A percentile compares a stretch with the other conserved stretches of the same genome.
phyloP scores from a whole-genome alignment of 2,329 filamentous ascomycete genomes.

The Paecilomyces dactylethromorphus region DNA sequence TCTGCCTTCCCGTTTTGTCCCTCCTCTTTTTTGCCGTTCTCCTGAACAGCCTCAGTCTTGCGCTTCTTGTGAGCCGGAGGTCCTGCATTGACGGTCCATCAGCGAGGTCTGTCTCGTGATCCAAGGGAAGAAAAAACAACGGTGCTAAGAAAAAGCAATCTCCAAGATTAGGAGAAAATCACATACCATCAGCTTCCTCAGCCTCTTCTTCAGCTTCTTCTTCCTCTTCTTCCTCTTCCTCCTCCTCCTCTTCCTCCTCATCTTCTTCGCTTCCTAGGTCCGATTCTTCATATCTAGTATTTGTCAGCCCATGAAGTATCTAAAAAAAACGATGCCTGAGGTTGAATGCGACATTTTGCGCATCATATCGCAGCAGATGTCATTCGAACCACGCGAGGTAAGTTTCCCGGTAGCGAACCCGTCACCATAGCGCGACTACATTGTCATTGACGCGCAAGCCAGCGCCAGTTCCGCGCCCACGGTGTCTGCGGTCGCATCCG shows the following conservation, averaged over 20 bases:
- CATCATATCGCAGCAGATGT: background rate
- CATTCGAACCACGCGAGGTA: background rate
- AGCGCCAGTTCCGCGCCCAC: background rate
- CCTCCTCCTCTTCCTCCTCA: conserved; percentile 44
- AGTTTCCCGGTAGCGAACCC: background rate
- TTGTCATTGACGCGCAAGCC: background rate
- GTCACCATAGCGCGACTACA: background rate
- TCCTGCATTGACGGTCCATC: background rate
- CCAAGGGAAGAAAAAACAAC: background rate
- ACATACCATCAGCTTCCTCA: conserved; percentile 26
- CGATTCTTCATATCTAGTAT: conserved; percentile 8
- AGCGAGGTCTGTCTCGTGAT: background rate
- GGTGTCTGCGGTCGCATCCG: background rate
- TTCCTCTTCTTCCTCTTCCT: conserved; percentile 6
- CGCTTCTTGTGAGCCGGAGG: conserved; percentile 10
- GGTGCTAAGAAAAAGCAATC: background rate
- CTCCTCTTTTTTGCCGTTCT: conserved; percentile 36
- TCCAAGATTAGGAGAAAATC: background rate
- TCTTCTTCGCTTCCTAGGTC: conserved; percentile 33
- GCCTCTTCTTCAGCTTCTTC: conserved; percentile 11
- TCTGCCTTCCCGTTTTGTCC: conserved; percentile 34
- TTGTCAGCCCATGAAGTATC: background rate
- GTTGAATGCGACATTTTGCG: background rate
- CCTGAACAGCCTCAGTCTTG: conserved; percentile 20
- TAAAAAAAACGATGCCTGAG: background rate